Conservation (phyloP, 805 yeast species). For the Zygotorulaspora sp. region DNA sequence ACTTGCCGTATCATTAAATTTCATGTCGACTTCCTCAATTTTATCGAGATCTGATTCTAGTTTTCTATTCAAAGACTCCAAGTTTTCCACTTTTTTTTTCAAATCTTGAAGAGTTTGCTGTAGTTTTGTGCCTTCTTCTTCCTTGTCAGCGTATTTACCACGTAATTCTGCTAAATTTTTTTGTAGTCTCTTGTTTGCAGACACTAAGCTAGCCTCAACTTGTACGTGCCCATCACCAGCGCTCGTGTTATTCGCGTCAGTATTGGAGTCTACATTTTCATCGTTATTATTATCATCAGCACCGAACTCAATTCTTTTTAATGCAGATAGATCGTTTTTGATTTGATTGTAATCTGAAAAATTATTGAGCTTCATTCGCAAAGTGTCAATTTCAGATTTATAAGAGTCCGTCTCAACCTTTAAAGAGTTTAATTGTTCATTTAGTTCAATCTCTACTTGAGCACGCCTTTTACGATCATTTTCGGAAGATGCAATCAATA, state of each 20-base stretch:
- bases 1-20: conserved; percentile 50
- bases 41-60: conserved; percentile 71
- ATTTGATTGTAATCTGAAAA: conserved; percentile 75
- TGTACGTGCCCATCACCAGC: conserved; percentile 19
- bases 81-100: conserved; percentile 38
- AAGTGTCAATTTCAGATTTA: conserved; percentile 45
- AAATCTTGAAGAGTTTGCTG: conserved; percentile 36
- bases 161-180: conserved; percentile 65
- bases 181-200: conserved; percentile 68
- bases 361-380: conserved; percentile 46
- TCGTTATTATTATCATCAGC: conserved; percentile 37
- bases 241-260: conserved; percentile 31
- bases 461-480: conserved; percentile 22
- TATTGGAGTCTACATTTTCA: conserved; percentile 25
- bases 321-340: conserved; percentile 66
- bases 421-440: conserved; percentile 37
- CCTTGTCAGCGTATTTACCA: conserved; percentile 49
- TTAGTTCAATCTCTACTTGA: conserved; percentile 19
- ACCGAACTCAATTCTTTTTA: conserved; percentile 76
- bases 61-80: conserved; percentile 48
- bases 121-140: conserved; percentile 39
- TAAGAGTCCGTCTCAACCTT: conserved; percentile 46
- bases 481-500: conserved; percentile 33
- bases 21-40: conserved; percentile 44
- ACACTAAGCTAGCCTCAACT: conserved; percentile 57